Conservation (phyloP, 495 filamentous ascomycete genomes). For the Xylaria palmicola region DNA sequence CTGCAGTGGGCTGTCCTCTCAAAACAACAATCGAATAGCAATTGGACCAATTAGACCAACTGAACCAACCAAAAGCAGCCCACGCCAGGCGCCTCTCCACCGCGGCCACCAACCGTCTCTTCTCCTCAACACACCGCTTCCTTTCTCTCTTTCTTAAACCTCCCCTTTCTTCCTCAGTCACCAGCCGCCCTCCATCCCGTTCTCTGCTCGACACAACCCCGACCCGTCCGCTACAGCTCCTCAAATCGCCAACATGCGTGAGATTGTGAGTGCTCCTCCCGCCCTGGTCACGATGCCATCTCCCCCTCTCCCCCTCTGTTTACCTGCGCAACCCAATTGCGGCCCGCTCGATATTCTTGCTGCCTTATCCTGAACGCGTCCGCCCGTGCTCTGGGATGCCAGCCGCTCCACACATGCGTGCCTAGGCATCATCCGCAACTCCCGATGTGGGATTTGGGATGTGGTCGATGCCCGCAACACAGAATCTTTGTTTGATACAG, state of each 20-base stretch:
- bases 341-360: conserved; percentile 35
- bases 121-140: conserved; percentile 29
- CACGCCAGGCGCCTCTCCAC: conserved; percentile 23
- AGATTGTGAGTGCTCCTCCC: conserved; percentile 70
- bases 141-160: conserved; percentile 29
- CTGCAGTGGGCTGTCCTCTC: not conserved
- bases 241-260: conserved; percentile 72
- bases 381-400: conserved; percentile 24
- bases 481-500: not conserved
- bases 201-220: conserved; percentile 16
- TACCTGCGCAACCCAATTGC: conserved; percentile 71
- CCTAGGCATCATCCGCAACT: not conserved
- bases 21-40: not conserved
- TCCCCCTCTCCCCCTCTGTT: conserved; percentile 30
- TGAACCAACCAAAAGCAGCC: conserved; percentile 23
- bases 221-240: conserved; percentile 26
- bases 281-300: too few relatives aligned
- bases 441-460: too few relatives aligned
- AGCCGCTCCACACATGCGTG: conserved; percentile 42
- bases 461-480: not conserved
- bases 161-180: conserved; percentile 26
- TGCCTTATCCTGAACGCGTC: conserved; percentile 69
- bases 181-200: conserved; percentile 18
- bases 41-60: not conserved
- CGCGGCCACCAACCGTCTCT: conserved; percentile 21